Evolutionary conservation across 2,329 filamentous ascomycete species (phyloP), one percentile per base, ranked within the genome.

Genomic region (Grosmannia huntii): DNA sequence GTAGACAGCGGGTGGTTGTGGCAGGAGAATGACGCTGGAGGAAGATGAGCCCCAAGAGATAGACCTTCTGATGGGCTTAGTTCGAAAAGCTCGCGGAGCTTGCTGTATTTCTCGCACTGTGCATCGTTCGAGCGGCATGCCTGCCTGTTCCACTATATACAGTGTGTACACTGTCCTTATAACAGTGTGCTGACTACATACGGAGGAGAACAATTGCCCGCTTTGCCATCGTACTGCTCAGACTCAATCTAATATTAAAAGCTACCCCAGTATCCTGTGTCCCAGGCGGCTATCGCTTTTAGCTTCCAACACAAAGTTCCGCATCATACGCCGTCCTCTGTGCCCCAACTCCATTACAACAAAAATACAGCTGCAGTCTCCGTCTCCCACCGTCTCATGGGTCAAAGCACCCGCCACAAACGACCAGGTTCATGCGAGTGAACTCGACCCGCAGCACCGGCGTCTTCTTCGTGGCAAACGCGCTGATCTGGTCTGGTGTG

Each of bases 381-480:
- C 16, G 2, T 21, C 16, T 80, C 76, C 41, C 63, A 55, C 16
- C 16, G 2, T 21, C 16, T 80, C 76, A 44, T 12, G 80, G 76
- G 56, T 83, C 78, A 65, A 83, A 85, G 66, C 81, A 85, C 27
- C 91, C 90, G 53, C 88, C 90, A 25, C 90, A 90, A 61, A 97
- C 77, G 14, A 96, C 86, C 63, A 97, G 72, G 69, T 99, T 99
- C 89, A 96, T 96, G 61, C 90, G 79, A 4, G 94, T 97, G 66
- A 96, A 96, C 67, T 87, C 83, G 57, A 95, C 91, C 72, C 92
- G 94, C 72, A 95, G 89, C 12, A 97, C 89, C 0, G 92, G 91
- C 19, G 87, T 92, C 74, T 95, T 96, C 80, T 99, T 99, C 4
- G 94, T 97, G 0, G 90, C 85, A 68, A 96, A 97, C 0, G 89